Conservation (phyloP, 2,329 filamentous ascomycete genomes). For the Penicillium crustosum region DNA sequence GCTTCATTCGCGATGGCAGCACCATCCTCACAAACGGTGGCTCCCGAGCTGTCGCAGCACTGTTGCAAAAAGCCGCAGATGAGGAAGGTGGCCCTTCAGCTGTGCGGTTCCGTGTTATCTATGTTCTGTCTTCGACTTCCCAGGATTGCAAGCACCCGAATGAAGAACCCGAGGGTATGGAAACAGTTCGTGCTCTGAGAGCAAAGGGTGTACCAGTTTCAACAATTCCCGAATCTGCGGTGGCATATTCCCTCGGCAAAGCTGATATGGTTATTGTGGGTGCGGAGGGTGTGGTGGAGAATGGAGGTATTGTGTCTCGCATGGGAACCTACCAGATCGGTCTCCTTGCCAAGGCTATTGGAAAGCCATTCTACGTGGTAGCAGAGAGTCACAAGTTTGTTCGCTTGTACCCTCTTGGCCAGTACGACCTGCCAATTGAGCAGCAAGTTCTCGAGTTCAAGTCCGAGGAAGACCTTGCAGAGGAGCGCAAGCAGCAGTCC, state of each 20-base stretch:
- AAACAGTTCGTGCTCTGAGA: conserved; percentile 70
- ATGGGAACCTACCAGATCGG: conserved; percentile 87
- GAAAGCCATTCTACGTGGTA: conserved; percentile 84
- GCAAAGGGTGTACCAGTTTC: conserved; percentile 77
- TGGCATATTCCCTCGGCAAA: conserved; percentile 75
- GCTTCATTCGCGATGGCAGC: conserved; percentile 74
- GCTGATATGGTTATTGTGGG: conserved; percentile 69
- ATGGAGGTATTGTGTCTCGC: conserved; percentile 86
- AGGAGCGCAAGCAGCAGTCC: conserved; percentile 47
- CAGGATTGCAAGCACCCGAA: conserved; percentile 28
- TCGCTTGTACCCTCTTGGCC: conserved; percentile 76
- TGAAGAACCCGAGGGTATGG: conserved; percentile 61
- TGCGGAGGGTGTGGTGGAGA: conserved; percentile 84
- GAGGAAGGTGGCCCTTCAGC: conserved; percentile 55
- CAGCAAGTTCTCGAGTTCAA: conserved; percentile 76
- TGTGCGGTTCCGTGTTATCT: conserved; percentile 79
- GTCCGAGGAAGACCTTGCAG: conserved; percentile 52
- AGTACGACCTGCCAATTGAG: conserved; percentile 76
- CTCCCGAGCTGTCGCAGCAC: conserved; percentile 75
- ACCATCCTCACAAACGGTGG: conserved; percentile 90
- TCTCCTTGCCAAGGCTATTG: conserved; percentile 69
- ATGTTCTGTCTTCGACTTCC: conserved; percentile 56
- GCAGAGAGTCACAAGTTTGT: conserved; percentile 98
- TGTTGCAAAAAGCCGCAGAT: conserved; percentile 73
- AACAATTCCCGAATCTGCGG: conserved; percentile 71